A percentile compares a stretch with the other conserved stretches of the same genome.
Evolutionary conservation across 2,329 filamentous ascomycete genomes (phyloP).

Genomic region (Ophiocordyceps robertsii): DNA sequence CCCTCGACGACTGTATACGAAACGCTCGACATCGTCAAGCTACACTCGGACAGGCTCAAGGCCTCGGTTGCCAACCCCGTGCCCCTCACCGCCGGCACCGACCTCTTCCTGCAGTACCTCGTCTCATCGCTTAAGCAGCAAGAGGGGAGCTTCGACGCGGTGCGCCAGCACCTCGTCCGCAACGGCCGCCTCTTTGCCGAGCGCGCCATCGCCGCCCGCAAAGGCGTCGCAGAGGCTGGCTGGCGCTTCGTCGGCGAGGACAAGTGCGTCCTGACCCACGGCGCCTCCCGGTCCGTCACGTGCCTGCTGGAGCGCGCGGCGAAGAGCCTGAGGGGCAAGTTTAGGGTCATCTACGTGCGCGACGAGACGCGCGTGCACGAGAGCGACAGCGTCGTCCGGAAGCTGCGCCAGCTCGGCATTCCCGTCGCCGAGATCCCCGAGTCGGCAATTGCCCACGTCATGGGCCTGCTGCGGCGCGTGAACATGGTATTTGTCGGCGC

Average conservation of each 20-base stretch:
- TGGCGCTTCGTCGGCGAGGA: slow-evolving; percentile 67
- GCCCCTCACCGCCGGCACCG: slow-evolving; percentile 82
- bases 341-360: slow-evolving; percentile 72
- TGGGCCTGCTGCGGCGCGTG: slow-evolving; percentile 42
- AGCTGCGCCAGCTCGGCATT: slow-evolving; percentile 60
- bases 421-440: slow-evolving; percentile 54
- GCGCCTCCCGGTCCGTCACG: slow-evolving; percentile 73
- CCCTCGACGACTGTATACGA: slow-evolving; percentile 83
- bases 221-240: slow-evolving; percentile 70
- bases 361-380: slow-evolving; percentile 43
- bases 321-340: slow-evolving; percentile 48
- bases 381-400: slow-evolving; percentile 55
- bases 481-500: slow-evolving; percentile 54
- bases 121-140: slow-evolving; percentile 57
- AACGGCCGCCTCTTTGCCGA: slow-evolving; percentile 81
- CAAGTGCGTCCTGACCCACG: slow-evolving; percentile 76
- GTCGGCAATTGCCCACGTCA: slow-evolving; percentile 63
- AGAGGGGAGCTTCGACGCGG: slow-evolving; percentile 54
- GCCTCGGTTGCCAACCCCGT: slow-evolving; percentile 74
- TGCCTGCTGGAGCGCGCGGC: slow-evolving; percentile 58
- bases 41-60: slow-evolving; percentile 66
- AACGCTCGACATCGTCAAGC: slow-evolving; percentile 74
- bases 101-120: slow-evolving; percentile 90
- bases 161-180: slow-evolving; percentile 68
- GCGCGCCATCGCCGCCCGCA: slow-evolving; percentile 71